These are phyloP conservation scores for Leptomonas pyrrhocoris DNA, from an alignment of 208 protist genomes.

Conservation along the genomic window DNA sequence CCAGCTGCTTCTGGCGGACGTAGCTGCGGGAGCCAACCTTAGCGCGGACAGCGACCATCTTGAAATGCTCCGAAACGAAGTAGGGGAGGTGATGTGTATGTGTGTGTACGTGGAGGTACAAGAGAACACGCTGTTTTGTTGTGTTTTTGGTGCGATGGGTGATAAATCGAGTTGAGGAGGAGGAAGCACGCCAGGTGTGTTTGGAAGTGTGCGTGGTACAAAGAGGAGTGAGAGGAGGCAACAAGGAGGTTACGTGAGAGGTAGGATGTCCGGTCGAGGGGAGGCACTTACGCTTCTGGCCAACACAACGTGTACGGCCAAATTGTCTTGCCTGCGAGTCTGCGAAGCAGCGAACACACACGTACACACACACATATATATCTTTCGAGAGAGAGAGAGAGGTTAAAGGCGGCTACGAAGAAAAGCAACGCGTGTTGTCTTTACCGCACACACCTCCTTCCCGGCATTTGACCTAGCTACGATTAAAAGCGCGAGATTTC, in stretches of 20 bases:
- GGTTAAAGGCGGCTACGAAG: no score
- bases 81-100: slow-evolving; percentile 10
- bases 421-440: no score
- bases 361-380: no score
- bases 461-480: no score
- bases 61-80: slow-evolving; percentile 19
- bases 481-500: no score
- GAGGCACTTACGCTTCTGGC: no score
- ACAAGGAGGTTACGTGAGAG: neutral
- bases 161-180: neutral
- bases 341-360: no score
- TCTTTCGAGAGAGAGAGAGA: no score
- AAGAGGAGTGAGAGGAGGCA: neutral
- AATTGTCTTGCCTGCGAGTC: no score
- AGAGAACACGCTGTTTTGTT: slow-evolving; percentile 27
- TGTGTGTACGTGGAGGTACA: slow-evolving; percentile 27
- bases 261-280: no score
- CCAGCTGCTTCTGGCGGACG: slow-evolving; percentile 81
- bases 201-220: neutral
- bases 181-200: neutral
- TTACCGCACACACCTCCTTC: no score
- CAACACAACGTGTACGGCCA: no score
- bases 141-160: neutral
- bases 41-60: slow-evolving; percentile 91
- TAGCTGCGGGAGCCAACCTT: slow-evolving; percentile 89